Percentiles rank a stretch among this genome's conserved stretches.
Evolutionary conservation across 1,284 basidiomycete species (phyloP).

Genomic region (Violaceomyces palustris): DNA sequence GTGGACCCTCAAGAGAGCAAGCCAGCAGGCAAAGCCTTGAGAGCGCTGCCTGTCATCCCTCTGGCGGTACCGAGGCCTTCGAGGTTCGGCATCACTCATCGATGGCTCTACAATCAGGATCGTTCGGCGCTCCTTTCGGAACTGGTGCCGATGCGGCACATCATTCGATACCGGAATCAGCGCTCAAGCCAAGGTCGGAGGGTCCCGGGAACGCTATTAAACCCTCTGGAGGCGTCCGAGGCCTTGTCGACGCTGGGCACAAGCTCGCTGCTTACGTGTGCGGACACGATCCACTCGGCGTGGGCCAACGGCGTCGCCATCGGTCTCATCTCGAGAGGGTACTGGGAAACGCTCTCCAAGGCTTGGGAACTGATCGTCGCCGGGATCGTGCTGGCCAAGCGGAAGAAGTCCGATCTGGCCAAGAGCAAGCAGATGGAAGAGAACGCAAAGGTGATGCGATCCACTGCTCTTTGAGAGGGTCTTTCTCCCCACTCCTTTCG

Average conservation of each 20-base stretch:
- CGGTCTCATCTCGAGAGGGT: constrained; percentile 18
- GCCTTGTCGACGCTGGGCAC: constrained; percentile 21
- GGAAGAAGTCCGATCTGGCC: background rate
- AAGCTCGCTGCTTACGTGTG: constrained; percentile 8
- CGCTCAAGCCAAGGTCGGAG: background rate
- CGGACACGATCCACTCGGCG: constrained; percentile 17
- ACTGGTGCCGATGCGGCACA: constrained; percentile 18
- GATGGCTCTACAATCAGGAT: constrained; percentile 23
- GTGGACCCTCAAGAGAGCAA: background rate
- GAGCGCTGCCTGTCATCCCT: constrained; percentile 9
- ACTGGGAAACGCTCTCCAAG: constrained; percentile 20
- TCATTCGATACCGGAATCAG: constrained; percentile 6
- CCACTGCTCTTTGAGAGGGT: constrained; percentile 7
- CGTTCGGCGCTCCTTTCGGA: constrained; percentile 17
- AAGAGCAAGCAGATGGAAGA: no score
- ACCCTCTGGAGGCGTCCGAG: background rate
- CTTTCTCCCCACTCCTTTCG: background rate
- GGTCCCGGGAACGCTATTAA: background rate
- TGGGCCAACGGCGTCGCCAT: constrained; percentile 33
- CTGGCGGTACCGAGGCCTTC: constrained; percentile 11
- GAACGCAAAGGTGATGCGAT: no score
- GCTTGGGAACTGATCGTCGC: constrained; percentile 19
- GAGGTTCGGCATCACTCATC: constrained; percentile 15
- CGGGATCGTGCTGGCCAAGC: constrained; percentile 13
- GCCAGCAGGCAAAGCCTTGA: constrained; percentile 2